These are phyloP conservation scores for Solanum dulcamara DNA, from an alignment of 257 asterid genomes.

Conservation along the genomic window DNA sequence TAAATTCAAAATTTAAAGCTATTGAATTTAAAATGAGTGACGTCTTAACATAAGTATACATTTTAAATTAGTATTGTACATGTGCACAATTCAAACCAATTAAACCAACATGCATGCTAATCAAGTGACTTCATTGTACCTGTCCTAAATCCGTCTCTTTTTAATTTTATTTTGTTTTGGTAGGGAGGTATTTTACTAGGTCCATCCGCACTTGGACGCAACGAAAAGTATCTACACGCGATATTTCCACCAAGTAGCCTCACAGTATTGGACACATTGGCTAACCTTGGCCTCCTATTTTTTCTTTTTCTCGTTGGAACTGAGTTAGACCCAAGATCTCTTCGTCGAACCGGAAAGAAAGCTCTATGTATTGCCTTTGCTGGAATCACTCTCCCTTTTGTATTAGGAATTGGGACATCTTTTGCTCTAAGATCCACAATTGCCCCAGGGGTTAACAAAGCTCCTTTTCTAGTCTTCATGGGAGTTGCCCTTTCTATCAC, in stretches of 20 bases:
- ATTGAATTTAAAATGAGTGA: neutral
- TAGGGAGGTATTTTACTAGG: slow-evolving; percentile 23
- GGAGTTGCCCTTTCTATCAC: slow-evolving; percentile 8
- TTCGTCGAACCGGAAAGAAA: neutral
- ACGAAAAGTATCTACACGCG: neutral
- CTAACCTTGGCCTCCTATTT: slow-evolving; percentile 22
- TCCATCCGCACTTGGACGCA: slow-evolving; percentile 21
- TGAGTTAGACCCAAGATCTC: slow-evolving; percentile 15
- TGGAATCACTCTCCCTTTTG: slow-evolving; percentile 20
- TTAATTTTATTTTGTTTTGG: neutral
- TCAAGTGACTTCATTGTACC: too few species aligned
- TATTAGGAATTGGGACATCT: slow-evolving; percentile 16
- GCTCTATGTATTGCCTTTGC: slow-evolving; percentile 19
- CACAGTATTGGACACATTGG: slow-evolving; percentile 25
- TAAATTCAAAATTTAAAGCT: neutral
- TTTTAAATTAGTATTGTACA: neutral
- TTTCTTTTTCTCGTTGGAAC: slow-evolving; percentile 24
- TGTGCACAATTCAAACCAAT: neutral
- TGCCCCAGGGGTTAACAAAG: slow-evolving; percentile 6
- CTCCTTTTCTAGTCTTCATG: slow-evolving; percentile 24
- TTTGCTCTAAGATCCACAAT: slow-evolving; percentile 9
- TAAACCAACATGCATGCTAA: neutral
- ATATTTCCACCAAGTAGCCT: slow-evolving; percentile 16
- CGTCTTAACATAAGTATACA: neutral
- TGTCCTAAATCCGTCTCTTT: neutral